A percentile compares a stretch with the other conserved stretches of the same genome.
Evolutionary conservation across 352 stramenopile genomes (phyloP).

Genomic region (Phytophthora pseudosyringae): DNA sequence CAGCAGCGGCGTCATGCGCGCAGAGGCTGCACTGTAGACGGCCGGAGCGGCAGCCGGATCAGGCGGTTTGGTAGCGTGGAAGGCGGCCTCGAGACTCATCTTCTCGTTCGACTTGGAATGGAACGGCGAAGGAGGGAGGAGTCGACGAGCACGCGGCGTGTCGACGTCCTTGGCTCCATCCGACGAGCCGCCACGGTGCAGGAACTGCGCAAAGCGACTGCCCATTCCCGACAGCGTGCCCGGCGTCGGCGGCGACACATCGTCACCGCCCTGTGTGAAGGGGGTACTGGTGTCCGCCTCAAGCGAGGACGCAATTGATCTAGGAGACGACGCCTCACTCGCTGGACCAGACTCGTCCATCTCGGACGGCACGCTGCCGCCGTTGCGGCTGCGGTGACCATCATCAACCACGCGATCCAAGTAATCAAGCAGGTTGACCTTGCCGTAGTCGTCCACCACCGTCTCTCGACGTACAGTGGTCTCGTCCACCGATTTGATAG

Average conservation of each 20-base stretch:
- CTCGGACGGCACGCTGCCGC: constrained; percentile 29
- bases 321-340: constrained; percentile 35
- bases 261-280: constrained; percentile 32
- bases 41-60: constrained; percentile 12
- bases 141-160: constrained; percentile 21
- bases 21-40: constrained; percentile 25
- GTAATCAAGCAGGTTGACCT: constrained; percentile 56
- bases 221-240: constrained; percentile 26
- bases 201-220: constrained; percentile 43
- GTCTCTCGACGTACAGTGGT: constrained; percentile 54
- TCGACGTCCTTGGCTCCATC: constrained; percentile 19
- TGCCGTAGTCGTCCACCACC: constrained; percentile 58
- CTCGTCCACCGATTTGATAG: constrained; percentile 63
- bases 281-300: constrained; percentile 29
- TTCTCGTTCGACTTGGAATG: constrained; percentile 34
- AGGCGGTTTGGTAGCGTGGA: constrained; percentile 30
- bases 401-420: constrained; percentile 44
- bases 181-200: constrained; percentile 31
- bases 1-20: constrained; percentile 55
- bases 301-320: constrained; percentile 30
- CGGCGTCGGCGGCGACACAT: constrained; percentile 6
- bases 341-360: constrained; percentile 25
- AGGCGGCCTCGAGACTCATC: constrained; percentile 31
- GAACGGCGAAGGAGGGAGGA: constrained; percentile 32
- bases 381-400: constrained; percentile 34